Conservation (phyloP, 805 yeast species). For the Tanozyma kutaoensis region DNA sequence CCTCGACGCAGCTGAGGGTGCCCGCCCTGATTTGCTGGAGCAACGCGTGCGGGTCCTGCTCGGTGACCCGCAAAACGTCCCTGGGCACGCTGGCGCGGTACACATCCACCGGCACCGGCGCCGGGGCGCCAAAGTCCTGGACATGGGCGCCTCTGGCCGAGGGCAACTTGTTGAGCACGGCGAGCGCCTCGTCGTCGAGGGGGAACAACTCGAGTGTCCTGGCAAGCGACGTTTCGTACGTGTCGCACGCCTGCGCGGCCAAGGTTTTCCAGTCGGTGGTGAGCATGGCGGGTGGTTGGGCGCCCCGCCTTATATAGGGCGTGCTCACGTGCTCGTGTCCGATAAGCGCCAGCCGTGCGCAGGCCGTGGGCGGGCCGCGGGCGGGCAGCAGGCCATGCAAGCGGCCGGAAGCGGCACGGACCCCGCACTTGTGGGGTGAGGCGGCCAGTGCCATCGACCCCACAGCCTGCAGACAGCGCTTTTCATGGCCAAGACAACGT, state of each 20-base stretch:
- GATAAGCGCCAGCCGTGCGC: too few species aligned
- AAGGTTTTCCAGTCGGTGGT: slow-evolving; percentile 8
- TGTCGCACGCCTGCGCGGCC: slow-evolving; percentile 5
- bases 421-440: too few species aligned
- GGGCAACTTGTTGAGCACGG: slow-evolving; percentile 5
- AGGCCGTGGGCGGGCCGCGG: too few species aligned
- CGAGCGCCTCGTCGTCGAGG: slow-evolving; percentile 4
- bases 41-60: slow-evolving; percentile 20
- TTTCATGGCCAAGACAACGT: too few species aligned
- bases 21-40: slow-evolving; percentile 31
- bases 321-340: too few species aligned
- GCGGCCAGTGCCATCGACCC: too few species aligned
- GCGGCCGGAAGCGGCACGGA: too few species aligned
- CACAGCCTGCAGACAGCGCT: too few species aligned
- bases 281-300: slow-evolving; percentile 6
- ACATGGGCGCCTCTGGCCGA: slow-evolving; percentile 7
- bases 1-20: slow-evolving; percentile 36
- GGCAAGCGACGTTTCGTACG: slow-evolving; percentile 4
- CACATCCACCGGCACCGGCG: slow-evolving; percentile 17
- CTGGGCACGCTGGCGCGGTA: slow-evolving; percentile 23
- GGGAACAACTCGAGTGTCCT: slow-evolving; percentile 9
- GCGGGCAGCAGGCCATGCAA: too few species aligned
- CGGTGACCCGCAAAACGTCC: slow-evolving; percentile 16
- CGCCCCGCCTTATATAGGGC: too few species aligned
- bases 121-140: slow-evolving; percentile 11